Conservation (phyloP, 495 filamentous ascomycete genomes). For the Cenococcum geophilum region DNA sequence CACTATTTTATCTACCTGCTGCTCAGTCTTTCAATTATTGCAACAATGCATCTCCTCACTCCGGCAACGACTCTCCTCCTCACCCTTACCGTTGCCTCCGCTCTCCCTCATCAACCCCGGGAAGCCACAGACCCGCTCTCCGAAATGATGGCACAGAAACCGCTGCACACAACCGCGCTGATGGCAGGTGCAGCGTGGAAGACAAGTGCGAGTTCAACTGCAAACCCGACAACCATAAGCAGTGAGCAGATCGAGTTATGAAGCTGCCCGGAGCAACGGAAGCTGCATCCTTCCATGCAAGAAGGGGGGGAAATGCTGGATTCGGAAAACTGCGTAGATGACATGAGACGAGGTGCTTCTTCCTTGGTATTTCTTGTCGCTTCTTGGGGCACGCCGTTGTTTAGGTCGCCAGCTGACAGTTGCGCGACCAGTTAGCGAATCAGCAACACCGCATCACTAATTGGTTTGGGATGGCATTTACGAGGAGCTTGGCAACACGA, state of each 20-base stretch:
- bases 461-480: too few species aligned
- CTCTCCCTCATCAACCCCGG: neutral
- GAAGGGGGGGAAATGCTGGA: too few species aligned
- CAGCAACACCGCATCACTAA: too few species aligned
- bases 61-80: neutral
- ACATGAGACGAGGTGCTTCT: too few species aligned
- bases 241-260: neutral
- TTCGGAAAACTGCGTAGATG: too few species aligned
- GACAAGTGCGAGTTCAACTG: neutral
- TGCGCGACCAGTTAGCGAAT: too few species aligned
- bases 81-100: neutral
- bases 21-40: neutral
- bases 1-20: too few species aligned
- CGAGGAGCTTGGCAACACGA: too few species aligned
- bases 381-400: too few species aligned
- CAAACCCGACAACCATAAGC: neutral
- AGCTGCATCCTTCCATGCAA: too few species aligned
- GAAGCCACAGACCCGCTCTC: neutral
- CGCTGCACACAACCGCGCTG: conserved; percentile 1
- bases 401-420: too few species aligned
- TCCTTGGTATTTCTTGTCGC: too few species aligned
- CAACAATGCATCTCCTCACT: neutral
- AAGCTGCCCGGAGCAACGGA: neutral
- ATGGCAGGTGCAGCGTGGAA: neutral
- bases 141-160: neutral